phyloP scores from a whole-genome alignment of 768 basidiomycete species.

The Lactifluus pinguis region DNA sequence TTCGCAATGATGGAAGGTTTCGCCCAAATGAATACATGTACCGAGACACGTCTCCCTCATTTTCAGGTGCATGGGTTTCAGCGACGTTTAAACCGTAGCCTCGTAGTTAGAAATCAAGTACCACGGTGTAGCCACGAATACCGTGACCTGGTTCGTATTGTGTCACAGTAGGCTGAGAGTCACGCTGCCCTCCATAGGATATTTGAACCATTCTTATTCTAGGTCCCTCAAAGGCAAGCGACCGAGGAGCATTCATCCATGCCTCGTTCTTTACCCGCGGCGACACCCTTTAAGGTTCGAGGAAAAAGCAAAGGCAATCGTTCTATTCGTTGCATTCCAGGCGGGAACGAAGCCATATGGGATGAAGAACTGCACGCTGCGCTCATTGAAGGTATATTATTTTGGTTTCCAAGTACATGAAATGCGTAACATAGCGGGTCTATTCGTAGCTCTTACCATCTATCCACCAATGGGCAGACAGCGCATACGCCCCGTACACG shows the following conservation, averaged over 20 bases:
- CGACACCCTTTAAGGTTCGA: constrained; percentile 2
- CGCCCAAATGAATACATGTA: too few species aligned
- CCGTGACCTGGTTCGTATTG: neutral
- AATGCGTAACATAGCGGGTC: neutral
- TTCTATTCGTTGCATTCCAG: constrained; percentile 18
- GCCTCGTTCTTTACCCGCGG: constrained; percentile 9
- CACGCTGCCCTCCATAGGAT: neutral
- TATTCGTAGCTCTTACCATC: constrained; percentile 10
- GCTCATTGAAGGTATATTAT: constrained; percentile 17
- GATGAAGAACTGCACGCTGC: constrained; percentile 17
- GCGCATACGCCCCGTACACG: constrained; percentile 12
- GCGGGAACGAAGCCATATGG: constrained; percentile 19
- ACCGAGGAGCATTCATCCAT: constrained; percentile 1
- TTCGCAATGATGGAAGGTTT: neutral
- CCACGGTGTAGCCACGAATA: neutral
- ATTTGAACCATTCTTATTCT: neutral
- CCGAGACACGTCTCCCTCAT: neutral
- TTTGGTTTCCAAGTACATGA: constrained; percentile 5
- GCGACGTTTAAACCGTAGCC: neutral
- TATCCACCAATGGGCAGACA: constrained; percentile 20
- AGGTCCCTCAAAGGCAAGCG: neutral
- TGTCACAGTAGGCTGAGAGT: neutral
- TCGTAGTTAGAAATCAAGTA: neutral
- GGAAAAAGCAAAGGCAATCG: constrained; percentile 18
- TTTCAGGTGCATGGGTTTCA: neutral